A percentile compares a stretch with the other conserved stretches of the same genome.
Evolutionary conservation across 164 flowering plant genomes (phyloP).

Genomic region (Aristolochia californica): DNA sequence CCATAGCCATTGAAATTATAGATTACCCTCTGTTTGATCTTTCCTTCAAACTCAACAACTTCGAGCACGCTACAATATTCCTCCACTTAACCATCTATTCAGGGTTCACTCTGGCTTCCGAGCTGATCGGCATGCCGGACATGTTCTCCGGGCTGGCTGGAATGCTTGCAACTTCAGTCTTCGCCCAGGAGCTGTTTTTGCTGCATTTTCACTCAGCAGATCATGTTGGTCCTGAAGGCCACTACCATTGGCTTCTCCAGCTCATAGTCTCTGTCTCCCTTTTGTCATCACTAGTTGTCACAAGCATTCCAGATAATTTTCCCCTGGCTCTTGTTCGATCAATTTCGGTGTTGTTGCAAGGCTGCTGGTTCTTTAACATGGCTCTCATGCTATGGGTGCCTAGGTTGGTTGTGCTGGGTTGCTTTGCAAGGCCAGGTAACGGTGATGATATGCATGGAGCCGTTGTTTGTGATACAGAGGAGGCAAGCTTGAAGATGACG

Average conservation of each 20-base stretch:
- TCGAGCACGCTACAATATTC: conserved; percentile 31
- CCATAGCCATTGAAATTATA: conserved; percentile 25
- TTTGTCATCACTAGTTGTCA: conserved; percentile 48
- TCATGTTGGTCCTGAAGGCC: conserved; percentile 52
- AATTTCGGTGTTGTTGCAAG: conserved; percentile 54
- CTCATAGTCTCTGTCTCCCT: conserved; percentile 26
- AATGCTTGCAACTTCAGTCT: conserved; percentile 42
- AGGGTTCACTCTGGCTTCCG: conserved; percentile 19
- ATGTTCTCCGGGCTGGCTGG: conserved; percentile 27
- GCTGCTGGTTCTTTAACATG: conserved; percentile 62
- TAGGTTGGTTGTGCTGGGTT: conserved; percentile 43
- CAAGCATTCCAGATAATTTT: conserved; percentile 39
- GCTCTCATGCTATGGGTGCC: conserved; percentile 83
- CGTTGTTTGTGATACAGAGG: conserved; percentile 39
- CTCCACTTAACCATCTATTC: conserved; percentile 23
- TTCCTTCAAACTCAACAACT: conserved; percentile 28
- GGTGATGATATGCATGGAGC: conserved; percentile 30
- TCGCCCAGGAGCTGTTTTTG: conserved; percentile 55
- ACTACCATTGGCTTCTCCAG: conserved; percentile 45
- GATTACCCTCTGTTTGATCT: conserved; percentile 18
- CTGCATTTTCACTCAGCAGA: conserved; percentile 56
- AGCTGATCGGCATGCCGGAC: conserved; percentile 11
- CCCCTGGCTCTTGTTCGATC: conserved; percentile 59
- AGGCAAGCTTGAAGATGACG: conserved; percentile 43
- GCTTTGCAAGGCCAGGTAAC: conserved; percentile 39